Conservation (phyloP, 1,284 basidiomycete species). For the Ustilago nuda region DNA sequence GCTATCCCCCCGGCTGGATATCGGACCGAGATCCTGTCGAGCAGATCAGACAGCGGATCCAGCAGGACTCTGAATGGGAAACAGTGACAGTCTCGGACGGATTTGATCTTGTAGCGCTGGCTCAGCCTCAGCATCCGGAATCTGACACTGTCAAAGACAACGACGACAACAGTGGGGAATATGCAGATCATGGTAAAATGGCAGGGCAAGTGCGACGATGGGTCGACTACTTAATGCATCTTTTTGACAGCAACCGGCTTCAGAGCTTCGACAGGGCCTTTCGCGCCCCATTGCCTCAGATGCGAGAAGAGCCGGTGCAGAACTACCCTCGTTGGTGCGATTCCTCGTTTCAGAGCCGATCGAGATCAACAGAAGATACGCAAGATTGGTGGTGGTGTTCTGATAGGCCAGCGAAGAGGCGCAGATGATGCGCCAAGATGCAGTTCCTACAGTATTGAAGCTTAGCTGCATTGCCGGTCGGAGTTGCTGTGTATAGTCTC, state of each 20-base stretch:
- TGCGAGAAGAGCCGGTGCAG: not conserved
- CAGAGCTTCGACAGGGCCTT: constrained; percentile 26
- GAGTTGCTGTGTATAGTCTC: not conserved
- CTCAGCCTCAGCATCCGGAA: not conserved
- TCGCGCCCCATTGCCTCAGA: constrained; percentile 25
- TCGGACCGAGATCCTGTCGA: constrained; percentile 20
- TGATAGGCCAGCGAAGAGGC: constrained; percentile 1
- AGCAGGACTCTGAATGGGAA: constrained; percentile 29
- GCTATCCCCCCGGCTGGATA: constrained; percentile 40
- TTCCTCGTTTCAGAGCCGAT: not conserved
- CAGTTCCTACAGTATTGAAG: not conserved
- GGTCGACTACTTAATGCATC: constrained; percentile 30
- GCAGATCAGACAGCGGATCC: constrained; percentile 15
- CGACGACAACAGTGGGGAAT: too few relatives aligned
- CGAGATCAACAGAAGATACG: not conserved
- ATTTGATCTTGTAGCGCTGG: constrained; percentile 16
- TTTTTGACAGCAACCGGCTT: constrained; percentile 35
- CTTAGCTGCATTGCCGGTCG: constrained; percentile 1
- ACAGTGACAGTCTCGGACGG: constrained; percentile 16
- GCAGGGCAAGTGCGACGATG: constrained; percentile 8
- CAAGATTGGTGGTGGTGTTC: not conserved
- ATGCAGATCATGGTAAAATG: not conserved
- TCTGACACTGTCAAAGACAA: too few relatives aligned
- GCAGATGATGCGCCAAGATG: constrained; percentile 1
- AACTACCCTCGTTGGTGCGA: not conserved